Evolutionary conservation across 768 basidiomycete genomes (phyloP).

Genomic region (Phaffia tasmanica): DNA sequence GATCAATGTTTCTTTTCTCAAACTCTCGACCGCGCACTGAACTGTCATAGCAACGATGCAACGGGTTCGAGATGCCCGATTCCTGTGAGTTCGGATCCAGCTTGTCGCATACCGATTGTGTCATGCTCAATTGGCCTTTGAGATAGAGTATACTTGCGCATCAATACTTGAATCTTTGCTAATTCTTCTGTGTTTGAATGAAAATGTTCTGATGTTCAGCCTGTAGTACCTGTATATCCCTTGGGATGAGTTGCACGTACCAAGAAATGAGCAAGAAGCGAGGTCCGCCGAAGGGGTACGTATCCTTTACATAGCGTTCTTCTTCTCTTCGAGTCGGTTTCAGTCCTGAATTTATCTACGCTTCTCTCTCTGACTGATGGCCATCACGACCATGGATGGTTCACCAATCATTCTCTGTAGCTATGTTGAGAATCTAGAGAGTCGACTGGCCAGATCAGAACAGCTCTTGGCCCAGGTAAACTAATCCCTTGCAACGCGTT

Average conservation of each 20-base stretch:
- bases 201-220: neutral
- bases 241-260: constrained; percentile 19
- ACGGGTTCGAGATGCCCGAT: constrained; percentile 25
- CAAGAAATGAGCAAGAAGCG: constrained; percentile 22
- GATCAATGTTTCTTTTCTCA: neutral
- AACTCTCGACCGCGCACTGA: too few species aligned
- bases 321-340: neutral
- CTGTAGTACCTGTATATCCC: constrained; percentile 20
- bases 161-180: too few species aligned
- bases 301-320: neutral
- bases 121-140: too few species aligned
- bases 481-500: neutral
- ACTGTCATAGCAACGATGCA: constrained; percentile 21
- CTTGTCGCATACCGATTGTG: too few species aligned
- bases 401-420: neutral
- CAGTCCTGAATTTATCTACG: neutral
- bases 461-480: constrained; percentile 13
- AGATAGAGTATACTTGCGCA: too few species aligned
- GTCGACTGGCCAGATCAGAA: constrained; percentile 15
- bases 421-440: constrained; percentile 20
- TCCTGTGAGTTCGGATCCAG: constrained; percentile 1
- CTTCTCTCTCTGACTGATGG: neutral
- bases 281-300: constrained; percentile 22
- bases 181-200: neutral
- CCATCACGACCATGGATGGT: neutral